Base-by-base conservation (phyloP, 106 monocot genomes). In the Acorus gramineus region DNA sequence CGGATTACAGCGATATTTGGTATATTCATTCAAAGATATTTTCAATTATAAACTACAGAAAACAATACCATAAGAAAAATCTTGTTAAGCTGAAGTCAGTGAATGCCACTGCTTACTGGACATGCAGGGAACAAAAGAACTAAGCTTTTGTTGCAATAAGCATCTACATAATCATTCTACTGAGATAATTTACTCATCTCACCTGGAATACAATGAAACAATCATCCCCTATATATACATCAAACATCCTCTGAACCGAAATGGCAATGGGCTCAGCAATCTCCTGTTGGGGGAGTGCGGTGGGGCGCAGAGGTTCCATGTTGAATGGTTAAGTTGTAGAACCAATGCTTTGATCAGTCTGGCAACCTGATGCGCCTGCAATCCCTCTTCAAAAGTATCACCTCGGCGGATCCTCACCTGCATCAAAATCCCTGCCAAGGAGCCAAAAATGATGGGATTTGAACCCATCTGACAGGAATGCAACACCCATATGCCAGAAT, bases 211-310 rank as follows among this genome's bases (percentile, higher is more conserved):
- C 28, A 44, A 63, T 55, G 7, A 55, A 48, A 63, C 49, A 63
- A 56, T 55, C 56, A 55, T 63, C 6, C 47, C 53, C 13, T 28
- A 28, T 63, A 63, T 71, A 56, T 63, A 71, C 69, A 28, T 28
- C 28, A 28, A 69, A 69, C 50, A 70, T 60, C 44, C 70, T 70
- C n/a, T 11, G 51, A 3, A 44, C n/a, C 45, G 60, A 43, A 9
- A 53, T 44, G 68, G 56, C 10, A 69, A 28, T 28, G 28, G 71
- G 63, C 3, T 59, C 73, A 47, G 66, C 48, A 13, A n/a, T 6
- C 73, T 60, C 47, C 52, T 52, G 8, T 56, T 52, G 7, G 47
- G 55, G 11, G 55, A 66, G 55, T 55, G 56, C 46, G 55, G 56
- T 56, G 57, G 56, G 68, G 62, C 28, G 48, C 46, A 54, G 47